phyloP scores from a whole-genome alignment of 768 basidiomycete genomes.

The Amanita polypyramis region DNA sequence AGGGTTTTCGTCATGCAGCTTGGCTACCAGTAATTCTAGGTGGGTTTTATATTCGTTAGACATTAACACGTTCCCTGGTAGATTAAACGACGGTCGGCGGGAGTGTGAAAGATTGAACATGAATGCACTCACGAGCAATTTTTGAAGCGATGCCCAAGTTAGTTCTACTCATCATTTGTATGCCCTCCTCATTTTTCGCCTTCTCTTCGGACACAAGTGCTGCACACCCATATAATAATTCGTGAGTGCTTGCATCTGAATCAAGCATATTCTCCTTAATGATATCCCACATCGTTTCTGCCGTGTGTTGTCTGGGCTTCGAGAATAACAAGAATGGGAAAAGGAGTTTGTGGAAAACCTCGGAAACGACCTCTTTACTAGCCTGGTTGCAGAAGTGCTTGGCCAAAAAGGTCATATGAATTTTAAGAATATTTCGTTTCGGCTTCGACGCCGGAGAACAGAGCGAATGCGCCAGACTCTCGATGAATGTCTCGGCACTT shows the following conservation, averaged over 20 bases:
- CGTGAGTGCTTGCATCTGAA: constrained; percentile 16
- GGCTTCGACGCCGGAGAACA: constrained; percentile 29
- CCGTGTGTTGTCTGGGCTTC: constrained; percentile 57
- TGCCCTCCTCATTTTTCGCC: constrained; percentile 21
- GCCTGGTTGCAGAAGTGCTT: constrained; percentile 27
- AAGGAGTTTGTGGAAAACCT: constrained; percentile 41
- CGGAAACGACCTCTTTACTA: constrained; percentile 8
- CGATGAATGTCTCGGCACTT: constrained; percentile 34
- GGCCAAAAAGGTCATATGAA: constrained; percentile 49
- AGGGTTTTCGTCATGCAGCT: constrained; percentile 36
- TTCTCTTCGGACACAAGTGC: constrained; percentile 27
- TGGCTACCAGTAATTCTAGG: constrained; percentile 38
- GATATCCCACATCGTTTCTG: constrained; percentile 63
- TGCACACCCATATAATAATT: constrained; percentile 48
- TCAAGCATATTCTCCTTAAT: constrained; percentile 25
- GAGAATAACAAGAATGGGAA: constrained; percentile 72
- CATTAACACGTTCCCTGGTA: constrained; percentile 53
- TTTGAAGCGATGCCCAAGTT: constrained; percentile 47
- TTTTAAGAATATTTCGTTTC: constrained; percentile 39
- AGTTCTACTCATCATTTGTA: constrained; percentile 30
- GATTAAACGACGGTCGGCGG: neutral
- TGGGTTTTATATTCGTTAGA: constrained; percentile 35
- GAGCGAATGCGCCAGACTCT: constrained; percentile 28
- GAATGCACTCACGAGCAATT: constrained; percentile 48
- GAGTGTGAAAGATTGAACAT: constrained; percentile 2